Evolutionary conservation across 2,329 filamentous ascomycete species (phyloP).

Genomic region (Sarocladium brachiariae): DNA sequence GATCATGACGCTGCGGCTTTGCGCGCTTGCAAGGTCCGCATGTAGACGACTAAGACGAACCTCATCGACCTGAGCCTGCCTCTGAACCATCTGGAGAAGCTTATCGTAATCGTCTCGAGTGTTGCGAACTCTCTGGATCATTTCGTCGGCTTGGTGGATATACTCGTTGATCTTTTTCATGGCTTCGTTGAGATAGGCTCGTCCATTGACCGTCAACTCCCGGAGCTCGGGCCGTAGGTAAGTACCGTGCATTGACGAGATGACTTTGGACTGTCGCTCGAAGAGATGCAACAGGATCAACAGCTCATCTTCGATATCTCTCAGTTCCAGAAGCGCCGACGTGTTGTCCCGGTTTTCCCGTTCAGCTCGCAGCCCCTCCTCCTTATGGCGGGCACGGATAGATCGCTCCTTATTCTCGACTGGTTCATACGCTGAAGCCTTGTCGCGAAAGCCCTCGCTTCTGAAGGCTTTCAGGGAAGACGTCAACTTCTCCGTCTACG

Average conservation of each 20-base stretch:
- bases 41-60: constrained; percentile 56
- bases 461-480: constrained; percentile 56
- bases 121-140: constrained; percentile 49
- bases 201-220: constrained; percentile 37
- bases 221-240: constrained; percentile 35
- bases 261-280: constrained; percentile 45
- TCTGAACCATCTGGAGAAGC: constrained; percentile 59
- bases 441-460: constrained; percentile 46
- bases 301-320: constrained; percentile 59
- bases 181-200: constrained; percentile 45
- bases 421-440: constrained; percentile 31
- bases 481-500: constrained; percentile 55
- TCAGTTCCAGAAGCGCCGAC: constrained; percentile 53
- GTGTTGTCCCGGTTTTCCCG: constrained; percentile 56
- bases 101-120: constrained; percentile 59
- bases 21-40: constrained; percentile 54
- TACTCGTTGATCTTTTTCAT: constrained; percentile 48
- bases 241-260: constrained; percentile 39
- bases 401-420: constrained; percentile 33
- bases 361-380: constrained; percentile 39
- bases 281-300: constrained; percentile 50
- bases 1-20: constrained; percentile 58
- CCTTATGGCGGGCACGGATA: constrained; percentile 31
- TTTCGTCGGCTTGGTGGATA: constrained; percentile 44
- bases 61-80: constrained; percentile 60